These are phyloP conservation scores for Phytophthora podocarpi DNA, from an alignment of 352 stramenopile species.

Conservation along the genomic window DNA sequence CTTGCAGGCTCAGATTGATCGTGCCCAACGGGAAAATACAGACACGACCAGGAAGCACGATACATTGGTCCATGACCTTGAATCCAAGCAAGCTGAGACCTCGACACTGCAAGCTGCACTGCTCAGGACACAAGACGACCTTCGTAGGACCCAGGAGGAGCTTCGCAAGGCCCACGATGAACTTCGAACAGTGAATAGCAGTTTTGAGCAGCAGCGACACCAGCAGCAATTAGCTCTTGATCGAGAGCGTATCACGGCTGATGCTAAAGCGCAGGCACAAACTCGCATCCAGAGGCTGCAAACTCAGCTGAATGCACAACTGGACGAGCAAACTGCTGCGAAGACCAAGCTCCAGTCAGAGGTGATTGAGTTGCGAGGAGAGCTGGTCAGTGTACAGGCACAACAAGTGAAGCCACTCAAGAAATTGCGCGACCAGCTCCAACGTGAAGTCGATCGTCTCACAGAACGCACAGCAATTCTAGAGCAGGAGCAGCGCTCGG, in stretches of 20 bases:
- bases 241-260: constrained; percentile 26
- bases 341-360: constrained; percentile 36
- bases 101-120: constrained; percentile 5
- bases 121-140: constrained; percentile 18
- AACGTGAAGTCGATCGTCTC: constrained; percentile 40
- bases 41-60: constrained; percentile 11
- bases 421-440: constrained; percentile 46
- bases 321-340: constrained; percentile 31
- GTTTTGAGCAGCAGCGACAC: constrained; percentile 29
- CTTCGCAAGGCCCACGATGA: constrained; percentile 28
- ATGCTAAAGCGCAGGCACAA: constrained; percentile 24
- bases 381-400: constrained; percentile 30
- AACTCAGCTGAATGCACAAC: constrained; percentile 32
- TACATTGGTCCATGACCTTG: constrained; percentile 9
- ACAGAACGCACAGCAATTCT: constrained; percentile 24
- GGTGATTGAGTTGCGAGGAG: constrained; percentile 30
- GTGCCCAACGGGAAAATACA: constrained; percentile 4
- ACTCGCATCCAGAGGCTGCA: constrained; percentile 29
- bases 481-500: constrained; percentile 41
- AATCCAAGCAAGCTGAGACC: constrained; percentile 21
- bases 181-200: constrained; percentile 24
- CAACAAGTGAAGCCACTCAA: constrained; percentile 38
- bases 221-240: constrained; percentile 27
- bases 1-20: constrained; percentile 17
- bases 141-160: constrained; percentile 15